Evolutionary conservation across 1,139 yeast genomes (phyloP).

Genomic region (Pichia sp.): DNA sequence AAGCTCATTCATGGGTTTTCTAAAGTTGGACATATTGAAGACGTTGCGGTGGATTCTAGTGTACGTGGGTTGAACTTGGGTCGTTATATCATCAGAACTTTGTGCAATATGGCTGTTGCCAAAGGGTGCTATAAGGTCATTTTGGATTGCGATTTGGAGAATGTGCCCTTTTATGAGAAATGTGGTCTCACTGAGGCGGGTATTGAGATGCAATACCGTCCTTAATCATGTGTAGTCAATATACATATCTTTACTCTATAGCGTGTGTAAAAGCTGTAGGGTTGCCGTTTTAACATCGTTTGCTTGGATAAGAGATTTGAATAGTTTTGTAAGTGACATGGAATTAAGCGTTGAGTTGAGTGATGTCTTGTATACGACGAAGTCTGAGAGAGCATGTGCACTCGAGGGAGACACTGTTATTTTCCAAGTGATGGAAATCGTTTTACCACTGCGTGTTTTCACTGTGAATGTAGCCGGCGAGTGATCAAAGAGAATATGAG

Average conservation of each 20-base stretch:
- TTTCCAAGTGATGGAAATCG: too few species aligned
- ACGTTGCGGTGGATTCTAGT: conserved; percentile 67
- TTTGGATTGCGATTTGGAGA: conserved; percentile 78
- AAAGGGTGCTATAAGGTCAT: conserved; percentile 82
- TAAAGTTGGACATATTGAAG: conserved; percentile 89
- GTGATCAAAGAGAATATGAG: too few species aligned
- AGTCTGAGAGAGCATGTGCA: too few species aligned
- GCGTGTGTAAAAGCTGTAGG: conserved; percentile 6
- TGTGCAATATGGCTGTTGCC: conserved; percentile 52
- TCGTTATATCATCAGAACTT: conserved; percentile 49
- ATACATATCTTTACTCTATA: neutral
- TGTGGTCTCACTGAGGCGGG: conserved; percentile 69
- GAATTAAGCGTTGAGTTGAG: too few species aligned
- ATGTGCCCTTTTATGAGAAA: conserved; percentile 81
- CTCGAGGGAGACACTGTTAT: too few species aligned
- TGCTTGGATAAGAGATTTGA: conserved; percentile 4
- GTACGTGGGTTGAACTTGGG: conserved; percentile 89
- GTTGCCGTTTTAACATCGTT: conserved; percentile 8
- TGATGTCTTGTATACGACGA: too few species aligned
- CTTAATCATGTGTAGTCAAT: conserved; percentile 6
- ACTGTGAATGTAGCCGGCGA: too few species aligned
- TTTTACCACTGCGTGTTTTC: too few species aligned
- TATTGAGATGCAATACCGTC: conserved; percentile 53
- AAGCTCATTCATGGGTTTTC: conserved; percentile 76
- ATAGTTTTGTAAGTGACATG: too few species aligned